These are phyloP conservation scores for Leccinellum albellum DNA, from an alignment of 768 basidiomycete species.

Conservation along the genomic window DNA sequence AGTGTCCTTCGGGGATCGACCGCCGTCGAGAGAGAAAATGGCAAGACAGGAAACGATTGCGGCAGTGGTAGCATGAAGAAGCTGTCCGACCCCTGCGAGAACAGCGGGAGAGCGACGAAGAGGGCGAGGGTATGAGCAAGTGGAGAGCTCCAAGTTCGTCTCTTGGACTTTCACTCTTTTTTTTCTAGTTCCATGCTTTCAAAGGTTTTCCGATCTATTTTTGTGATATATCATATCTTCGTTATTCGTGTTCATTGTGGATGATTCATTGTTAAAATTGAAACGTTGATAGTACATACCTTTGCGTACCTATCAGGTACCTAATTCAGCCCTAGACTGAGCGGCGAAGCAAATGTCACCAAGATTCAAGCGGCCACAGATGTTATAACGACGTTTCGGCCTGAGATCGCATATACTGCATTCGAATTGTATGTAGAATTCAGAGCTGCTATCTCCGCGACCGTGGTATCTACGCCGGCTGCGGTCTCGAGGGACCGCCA, in stretches of 20 bases:
- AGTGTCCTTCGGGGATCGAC: constrained; percentile 22
- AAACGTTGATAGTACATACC: neutral
- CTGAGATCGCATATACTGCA: neutral
- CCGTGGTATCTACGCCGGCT: neutral
- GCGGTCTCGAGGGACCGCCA: neutral
- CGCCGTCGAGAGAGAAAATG: neutral
- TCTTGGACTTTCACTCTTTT: neutral
- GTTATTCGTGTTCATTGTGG: constrained; percentile 9
- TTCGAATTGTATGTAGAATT: no score
- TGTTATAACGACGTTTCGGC: neutral
- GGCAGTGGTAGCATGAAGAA: constrained; percentile 11
- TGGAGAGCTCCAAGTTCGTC: neutral
- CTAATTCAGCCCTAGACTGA: no score
- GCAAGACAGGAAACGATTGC: neutral
- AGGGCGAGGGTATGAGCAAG: constrained; percentile 9
- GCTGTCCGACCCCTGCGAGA: constrained; percentile 70
- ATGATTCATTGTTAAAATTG: neutral
- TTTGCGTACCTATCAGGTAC: no score
- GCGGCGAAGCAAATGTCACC: neutral
- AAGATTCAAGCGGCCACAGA: no score
- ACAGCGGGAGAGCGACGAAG: constrained; percentile 44
- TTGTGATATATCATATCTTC: constrained; percentile 3
- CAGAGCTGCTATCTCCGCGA: neutral
- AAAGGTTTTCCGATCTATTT: neutral
- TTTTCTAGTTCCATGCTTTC: constrained; percentile 11